phyloP scores from a whole-genome alignment of 257 asterid species.

The Buddleja alternifolia region DNA sequence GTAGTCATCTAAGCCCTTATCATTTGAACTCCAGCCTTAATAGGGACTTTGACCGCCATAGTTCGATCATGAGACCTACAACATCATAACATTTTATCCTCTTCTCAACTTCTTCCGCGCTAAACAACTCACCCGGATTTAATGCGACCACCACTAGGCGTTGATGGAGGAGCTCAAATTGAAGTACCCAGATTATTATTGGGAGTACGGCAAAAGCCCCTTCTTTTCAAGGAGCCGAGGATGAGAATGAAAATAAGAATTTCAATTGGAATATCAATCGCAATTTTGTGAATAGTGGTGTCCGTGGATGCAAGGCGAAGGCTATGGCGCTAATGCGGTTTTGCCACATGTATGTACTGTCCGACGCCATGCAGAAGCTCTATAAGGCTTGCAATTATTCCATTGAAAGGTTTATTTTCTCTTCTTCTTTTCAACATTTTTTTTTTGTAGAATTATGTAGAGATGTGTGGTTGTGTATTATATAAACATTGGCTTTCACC shows the following conservation, averaged over 20 bases:
- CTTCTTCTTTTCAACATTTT: neutral
- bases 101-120: conserved; percentile 48
- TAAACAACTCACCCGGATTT: conserved; percentile 46
- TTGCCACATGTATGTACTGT: conserved; percentile 62
- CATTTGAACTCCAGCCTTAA: too few species aligned
- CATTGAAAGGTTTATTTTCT: conserved; percentile 44
- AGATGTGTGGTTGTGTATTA: neutral
- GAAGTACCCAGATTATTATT: conserved; percentile 49
- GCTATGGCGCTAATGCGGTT: conserved; percentile 66
- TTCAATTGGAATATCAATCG: neutral
- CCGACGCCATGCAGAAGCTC: conserved; percentile 54
- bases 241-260: conserved; percentile 28
- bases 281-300: conserved; percentile 30
- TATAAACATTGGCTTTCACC: too few species aligned
- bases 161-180: conserved; percentile 57
- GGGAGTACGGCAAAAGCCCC: conserved; percentile 61
- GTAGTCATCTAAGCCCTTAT: too few species aligned
- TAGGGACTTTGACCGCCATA: too few species aligned
- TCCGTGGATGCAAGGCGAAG: conserved; percentile 55
- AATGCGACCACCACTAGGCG: conserved; percentile 54
- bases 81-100: too few species aligned
- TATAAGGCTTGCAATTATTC: conserved; percentile 58
- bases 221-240: conserved; percentile 47
- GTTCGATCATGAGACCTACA: too few species aligned
- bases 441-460: neutral